These are phyloP conservation scores for Chamaecyparis obtusa DNA, from an alignment of 75 land plant genomes.

Conservation along the genomic window DNA sequence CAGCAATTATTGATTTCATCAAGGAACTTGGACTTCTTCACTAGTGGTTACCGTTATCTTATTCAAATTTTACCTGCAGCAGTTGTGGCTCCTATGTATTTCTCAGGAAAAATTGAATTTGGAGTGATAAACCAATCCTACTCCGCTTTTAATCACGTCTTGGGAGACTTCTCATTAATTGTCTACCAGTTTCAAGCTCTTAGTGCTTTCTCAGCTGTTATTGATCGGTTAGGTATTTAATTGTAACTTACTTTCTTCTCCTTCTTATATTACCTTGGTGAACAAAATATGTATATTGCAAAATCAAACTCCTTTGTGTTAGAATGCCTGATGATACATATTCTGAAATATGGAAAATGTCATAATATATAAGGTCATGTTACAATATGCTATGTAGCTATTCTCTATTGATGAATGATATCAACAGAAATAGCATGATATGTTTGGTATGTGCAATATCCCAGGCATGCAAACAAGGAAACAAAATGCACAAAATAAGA, in stretches of 20 bases:
- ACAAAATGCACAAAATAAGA: too few relatives aligned
- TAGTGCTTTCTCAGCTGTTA: slow-evolving; percentile 96
- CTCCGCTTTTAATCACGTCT: slow-evolving; percentile 94
- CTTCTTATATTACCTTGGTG: not conserved
- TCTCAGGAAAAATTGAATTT: slow-evolving; percentile 97
- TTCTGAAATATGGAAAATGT: not conserved
- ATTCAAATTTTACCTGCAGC: slow-evolving; percentile 99
- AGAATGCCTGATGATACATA: not conserved
- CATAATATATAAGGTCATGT: not conserved
- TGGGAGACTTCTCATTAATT: slow-evolving; percentile 88
- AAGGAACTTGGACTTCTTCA: slow-evolving; percentile 91
- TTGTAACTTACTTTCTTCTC: not conserved
- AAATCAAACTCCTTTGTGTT: not conserved
- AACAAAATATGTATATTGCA: not conserved
- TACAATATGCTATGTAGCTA: not conserved
- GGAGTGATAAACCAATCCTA: slow-evolving; percentile 98
- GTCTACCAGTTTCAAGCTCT: slow-evolving; percentile 94
- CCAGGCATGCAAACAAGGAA: too few relatives aligned
- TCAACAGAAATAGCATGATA: not conserved
- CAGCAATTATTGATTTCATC: slow-evolving; percentile 94
- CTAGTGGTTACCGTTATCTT: slow-evolving; percentile 85
- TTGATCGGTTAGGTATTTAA: slow-evolving; percentile 81
- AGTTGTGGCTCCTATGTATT: slow-evolving; percentile 97
- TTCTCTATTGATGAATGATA: not conserved
- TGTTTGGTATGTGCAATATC: not conserved